These are phyloP conservation scores for Picochlorum sp. DNA, from an alignment of 139 green algal species.

Conservation along the genomic window DNA sequence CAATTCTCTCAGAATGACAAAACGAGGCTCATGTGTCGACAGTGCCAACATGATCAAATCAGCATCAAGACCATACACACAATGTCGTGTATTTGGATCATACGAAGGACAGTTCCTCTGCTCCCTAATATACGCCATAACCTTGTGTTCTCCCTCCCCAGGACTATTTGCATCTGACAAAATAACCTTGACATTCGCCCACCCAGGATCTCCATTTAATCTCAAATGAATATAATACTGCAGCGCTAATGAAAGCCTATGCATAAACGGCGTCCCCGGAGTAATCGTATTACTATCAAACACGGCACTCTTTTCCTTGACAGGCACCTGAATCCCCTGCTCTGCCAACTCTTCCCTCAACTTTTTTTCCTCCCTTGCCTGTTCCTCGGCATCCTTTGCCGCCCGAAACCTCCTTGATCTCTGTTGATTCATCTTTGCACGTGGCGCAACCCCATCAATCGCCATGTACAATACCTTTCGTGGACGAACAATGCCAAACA, in stretches of 20 bases:
- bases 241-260: constrained; percentile 79
- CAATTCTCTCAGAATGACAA: constrained; percentile 80
- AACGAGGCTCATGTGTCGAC: constrained; percentile 86
- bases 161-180: constrained; percentile 89
- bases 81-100: constrained; percentile 77
- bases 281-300: constrained; percentile 98
- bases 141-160: constrained; percentile 99
- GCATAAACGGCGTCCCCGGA: constrained; percentile 97
- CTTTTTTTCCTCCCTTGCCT: constrained; percentile 75
- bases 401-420: constrained; percentile 89
- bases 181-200: constrained; percentile 76
- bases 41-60: constrained; percentile 98
- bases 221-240: constrained; percentile 95
- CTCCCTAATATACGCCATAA: constrained; percentile 86
- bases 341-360: constrained; percentile 79
- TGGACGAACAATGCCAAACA: constrained; percentile 94
- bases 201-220: constrained; percentile 86
- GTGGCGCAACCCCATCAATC: constrained; percentile 95
- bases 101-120: constrained; percentile 67
- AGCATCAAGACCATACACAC: constrained; percentile 95
- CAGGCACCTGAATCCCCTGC: constrained; percentile 60
- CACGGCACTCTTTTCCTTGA: constrained; percentile 57
- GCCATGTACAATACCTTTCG: constrained; percentile 96
- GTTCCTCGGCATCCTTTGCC: constrained; percentile 78
- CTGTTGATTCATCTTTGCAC: constrained; percentile 99